Evolutionary conservation across 2,329 filamentous ascomycete genomes (phyloP).

Genomic region (Lecanicillium sp.): DNA sequence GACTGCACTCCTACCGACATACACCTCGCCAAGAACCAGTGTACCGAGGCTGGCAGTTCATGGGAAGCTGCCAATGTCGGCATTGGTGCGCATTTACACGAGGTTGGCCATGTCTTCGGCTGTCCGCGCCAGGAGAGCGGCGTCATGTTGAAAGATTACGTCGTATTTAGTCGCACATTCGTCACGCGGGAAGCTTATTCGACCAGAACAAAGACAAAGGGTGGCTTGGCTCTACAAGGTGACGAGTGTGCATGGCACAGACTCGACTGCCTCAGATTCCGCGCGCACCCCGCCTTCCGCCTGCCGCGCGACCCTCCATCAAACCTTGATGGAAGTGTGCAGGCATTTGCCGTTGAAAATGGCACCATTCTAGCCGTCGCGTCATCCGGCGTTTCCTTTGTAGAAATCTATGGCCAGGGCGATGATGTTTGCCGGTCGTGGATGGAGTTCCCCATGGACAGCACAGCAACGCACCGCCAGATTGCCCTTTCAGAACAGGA

Average conservation of each 20-base stretch:
- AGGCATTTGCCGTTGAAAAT: conserved; percentile 79
- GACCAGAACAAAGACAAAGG: conserved; percentile 78
- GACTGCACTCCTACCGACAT: conserved; percentile 89
- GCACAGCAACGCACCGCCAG: conserved; percentile 61
- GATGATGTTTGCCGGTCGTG: conserved; percentile 74
- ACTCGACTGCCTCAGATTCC: conserved; percentile 81
- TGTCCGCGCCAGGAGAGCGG: conserved; percentile 85
- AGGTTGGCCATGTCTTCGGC: conserved; percentile 84
- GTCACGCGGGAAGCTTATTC: conserved; percentile 76
- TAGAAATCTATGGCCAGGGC: conserved; percentile 76
- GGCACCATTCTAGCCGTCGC: conserved; percentile 72
- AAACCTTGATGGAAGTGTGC: conserved; percentile 66
- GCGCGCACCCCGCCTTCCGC: conserved; percentile 83
- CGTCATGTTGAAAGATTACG: conserved; percentile 89
- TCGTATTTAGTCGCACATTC: conserved; percentile 78
- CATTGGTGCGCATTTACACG: conserved; percentile 87
- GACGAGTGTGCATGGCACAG: conserved; percentile 93
- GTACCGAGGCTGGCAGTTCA: conserved; percentile 77
- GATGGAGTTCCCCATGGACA: conserved; percentile 69
- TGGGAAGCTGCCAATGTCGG: conserved; percentile 96
- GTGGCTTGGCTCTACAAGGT: conserved; percentile 63
- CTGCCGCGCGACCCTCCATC: conserved; percentile 67
- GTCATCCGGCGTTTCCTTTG: conserved; percentile 72
- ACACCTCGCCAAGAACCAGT: conserved; percentile 74
- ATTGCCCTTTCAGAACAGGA: conserved; percentile 69